Evolutionary conservation across 2,329 filamentous ascomycete species (phyloP), one percentile per base, ranked within the genome.

Genomic region (Helminthosporium solani): DNA sequence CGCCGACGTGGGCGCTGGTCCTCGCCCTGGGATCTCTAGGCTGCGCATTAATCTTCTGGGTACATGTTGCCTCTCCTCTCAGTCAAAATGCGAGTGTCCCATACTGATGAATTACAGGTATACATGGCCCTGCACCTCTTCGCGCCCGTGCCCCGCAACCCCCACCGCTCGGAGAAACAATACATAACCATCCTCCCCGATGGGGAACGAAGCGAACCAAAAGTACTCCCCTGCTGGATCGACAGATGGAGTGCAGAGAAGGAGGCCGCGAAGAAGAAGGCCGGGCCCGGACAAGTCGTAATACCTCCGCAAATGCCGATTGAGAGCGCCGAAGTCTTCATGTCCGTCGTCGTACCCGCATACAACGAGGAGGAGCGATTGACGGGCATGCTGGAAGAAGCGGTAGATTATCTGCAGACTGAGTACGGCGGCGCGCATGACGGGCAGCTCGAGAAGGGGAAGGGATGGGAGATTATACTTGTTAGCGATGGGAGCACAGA

Each of bases 321-420:
- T 44, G 86, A 90, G 53, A 79, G 85, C 2, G 81, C 90, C 12
- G 84, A 91, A 52, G 73, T 96, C n/a, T 87, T 87, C 66, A 84
- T 99, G 76, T 94, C 88, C 43, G 84, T 97, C 7, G 90, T 99
- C 0, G 86, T 99, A 34, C 94, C 94, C 0, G 94, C 94, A 8
- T 99, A 90, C 78, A 99, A 99, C 58, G 94, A 99, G 66, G 86
- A 92, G 67, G 79, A 87, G 47, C 84, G 94, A 23, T 79, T 99
- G 37, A 78, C 83, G 11, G 86, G 85, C 9, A 96, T 96, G 73
- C 78, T 99, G 11, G 85, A 95, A 63, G 94, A 99, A 71, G 90
- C 94, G 1, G 86, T 97, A 20, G 84, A 83, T 40, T 96, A 91
- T 67, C 79, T 99, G 8, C 87, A 96, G 68, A 74, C 78, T 40